Evolutionary conservation across 352 stramenopile genomes (phyloP), one percentile per base, ranked within the genome.

Genomic region (Phytopythium helicoides): DNA sequence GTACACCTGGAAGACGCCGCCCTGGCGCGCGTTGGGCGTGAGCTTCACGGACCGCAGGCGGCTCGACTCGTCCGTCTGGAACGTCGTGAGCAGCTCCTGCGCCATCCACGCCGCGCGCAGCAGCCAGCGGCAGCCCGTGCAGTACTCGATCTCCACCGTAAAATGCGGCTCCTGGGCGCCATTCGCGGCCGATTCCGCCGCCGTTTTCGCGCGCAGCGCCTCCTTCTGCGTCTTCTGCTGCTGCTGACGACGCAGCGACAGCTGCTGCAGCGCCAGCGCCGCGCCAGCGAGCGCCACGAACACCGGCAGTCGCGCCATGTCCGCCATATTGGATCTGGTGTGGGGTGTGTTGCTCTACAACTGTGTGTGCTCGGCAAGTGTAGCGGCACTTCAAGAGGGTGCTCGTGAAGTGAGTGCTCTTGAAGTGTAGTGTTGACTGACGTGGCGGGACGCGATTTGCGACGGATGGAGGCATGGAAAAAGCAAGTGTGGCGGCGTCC

Each of bases 41-140:
- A 90, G 71, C 57, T 71, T 81, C 38, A 90, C 73, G 6, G 77
- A 81, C 25, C 64, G 71, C 46, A 90, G 62, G 0, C 50, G 60
- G 19, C 68, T 80, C 31, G 53, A 45, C 3, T 63, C 54, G 53
- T 97, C 87, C 45, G 74, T 61, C 60, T 95, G 71, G 78, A 97
- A 98, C 18, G 91, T 97, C 33, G 77, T 96, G 28, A 98, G 73
- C 28, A 98, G 68, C 68, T 98, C 93, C 56, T 97, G 87, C 21
- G 79, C 89, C 59, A 97, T 82, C 74, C 89, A 98, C 40, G 75
- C 82, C 10, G 82, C 76, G 38, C 91, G 83, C 28, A 97, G 72
- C 69, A 97, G 81, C 88, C 90, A 97, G 52, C 77, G 79, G 38
- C 89, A 97, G 38, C 86, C 84, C 14, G 81, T 94, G 61, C 91